Evolutionary conservation across 345 rosid species (phyloP), one percentile per base, ranked within the genome.

Genomic region (Excoecaria cochinchinensis): DNA sequence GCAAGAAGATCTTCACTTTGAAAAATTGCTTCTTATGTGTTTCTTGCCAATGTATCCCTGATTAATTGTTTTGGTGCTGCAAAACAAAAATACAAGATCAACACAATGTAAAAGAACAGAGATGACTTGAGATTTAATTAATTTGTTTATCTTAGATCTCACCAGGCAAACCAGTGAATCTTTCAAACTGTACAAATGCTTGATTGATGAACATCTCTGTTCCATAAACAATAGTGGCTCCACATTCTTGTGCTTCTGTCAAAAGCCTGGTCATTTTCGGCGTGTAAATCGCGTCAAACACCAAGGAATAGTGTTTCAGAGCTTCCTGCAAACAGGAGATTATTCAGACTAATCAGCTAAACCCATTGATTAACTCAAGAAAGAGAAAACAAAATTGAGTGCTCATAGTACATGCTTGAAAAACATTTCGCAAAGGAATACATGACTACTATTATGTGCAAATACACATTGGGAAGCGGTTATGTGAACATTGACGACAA

Each of bases 121-220:
- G 19, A 24, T 13, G 2, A 12, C 15, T 0, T 48, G 36, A 21
- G 61, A 36, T 19, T 46, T 57, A 6, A 50, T 7, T 42, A 14
- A 22, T 22, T 51, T 14, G n/a, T 16, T 69, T 21, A 60, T 71
- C 83, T 59, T 59, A 59, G 38, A 59, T 59, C 63, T 83, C 85
- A 86, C 90, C 91, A 1, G 91, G 91, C 71, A 82, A 82, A 50
- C 90, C 87, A 1, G 91, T 86, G 88, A 87, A 89, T 82, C 79
- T 86, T 72, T 87, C 90, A 40, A 86, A 77, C 76, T 86, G 93
- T 79, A 81, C 85, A 68, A 78, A 89, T 63, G 89, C 91, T 76
- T 87, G 90, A 48, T 82, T 85, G 81, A 86, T 73, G 76, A 89
- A 78, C 91, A 87, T 87, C 67, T 89, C 90, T 0, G 87, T 81